Conservation (phyloP, 192 early-diverging fungal genomes). For the Umbelopsis isabellina region DNA sequence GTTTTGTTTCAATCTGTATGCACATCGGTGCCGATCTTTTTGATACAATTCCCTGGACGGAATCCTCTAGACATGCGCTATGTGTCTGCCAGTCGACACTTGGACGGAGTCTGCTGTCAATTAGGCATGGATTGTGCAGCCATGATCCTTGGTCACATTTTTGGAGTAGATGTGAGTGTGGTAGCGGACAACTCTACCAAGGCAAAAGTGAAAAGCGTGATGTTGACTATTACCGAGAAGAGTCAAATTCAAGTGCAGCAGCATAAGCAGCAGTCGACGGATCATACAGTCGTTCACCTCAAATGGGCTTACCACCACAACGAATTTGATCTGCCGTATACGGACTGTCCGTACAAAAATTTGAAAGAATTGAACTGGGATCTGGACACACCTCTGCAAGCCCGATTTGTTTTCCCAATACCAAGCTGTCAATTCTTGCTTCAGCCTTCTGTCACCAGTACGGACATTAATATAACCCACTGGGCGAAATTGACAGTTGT, state of each 20-base stretch:
- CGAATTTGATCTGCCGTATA: not conserved
- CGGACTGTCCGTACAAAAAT: slow-evolving; percentile 10
- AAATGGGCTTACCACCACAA: slow-evolving; percentile 10
- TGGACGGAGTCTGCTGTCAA: not conserved
- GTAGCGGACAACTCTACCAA: not conserved
- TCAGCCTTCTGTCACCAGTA: slow-evolving; percentile 25
- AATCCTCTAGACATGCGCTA: slow-evolving; percentile 11
- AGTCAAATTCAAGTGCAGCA: not conserved
- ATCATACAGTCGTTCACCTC: not conserved
- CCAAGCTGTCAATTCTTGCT: slow-evolving; percentile 29
- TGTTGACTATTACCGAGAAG: not conserved
- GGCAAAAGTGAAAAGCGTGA: not conserved
- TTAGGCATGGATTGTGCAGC: not conserved
- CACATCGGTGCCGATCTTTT: not conserved
- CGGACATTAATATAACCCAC: slow-evolving; percentile 24
- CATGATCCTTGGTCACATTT: not conserved
- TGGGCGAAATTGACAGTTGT: slow-evolving; percentile 23
- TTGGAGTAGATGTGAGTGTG: slow-evolving; percentile 2
- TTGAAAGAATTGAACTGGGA: slow-evolving; percentile 26
- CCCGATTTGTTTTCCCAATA: slow-evolving; percentile 36
- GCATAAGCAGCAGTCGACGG: not conserved
- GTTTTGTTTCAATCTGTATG: not conserved
- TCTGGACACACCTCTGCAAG: not conserved
- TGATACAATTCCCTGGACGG: not conserved
- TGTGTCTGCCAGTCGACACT: not conserved